phyloP scores from a whole-genome alignment of 2,329 filamentous ascomycete species.

The Graphilbum ipis-grandicollis region DNA sequence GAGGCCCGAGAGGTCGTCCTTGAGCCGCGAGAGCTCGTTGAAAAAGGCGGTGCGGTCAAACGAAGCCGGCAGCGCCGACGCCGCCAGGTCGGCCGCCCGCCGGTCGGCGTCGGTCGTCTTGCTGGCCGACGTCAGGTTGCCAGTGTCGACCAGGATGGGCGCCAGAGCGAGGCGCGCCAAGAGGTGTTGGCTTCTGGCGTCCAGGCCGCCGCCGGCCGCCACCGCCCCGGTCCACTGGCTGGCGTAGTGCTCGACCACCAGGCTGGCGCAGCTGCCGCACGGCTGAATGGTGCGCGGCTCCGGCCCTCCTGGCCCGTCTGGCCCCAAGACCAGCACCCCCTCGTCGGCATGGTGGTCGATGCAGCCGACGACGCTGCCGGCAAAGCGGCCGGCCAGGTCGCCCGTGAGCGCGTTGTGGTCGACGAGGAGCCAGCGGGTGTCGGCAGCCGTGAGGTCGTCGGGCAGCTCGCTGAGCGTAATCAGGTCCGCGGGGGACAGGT shows the following conservation, averaged over 20 bases:
- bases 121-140: constrained; percentile 39
- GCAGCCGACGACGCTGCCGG: constrained; percentile 38
- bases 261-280: constrained; percentile 55
- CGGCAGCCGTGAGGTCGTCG: constrained; percentile 26
- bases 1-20: constrained; percentile 47
- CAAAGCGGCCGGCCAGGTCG: constrained; percentile 25
- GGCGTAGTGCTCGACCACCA: constrained; percentile 44
- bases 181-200: constrained; percentile 12
- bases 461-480: constrained; percentile 41
- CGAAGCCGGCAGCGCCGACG: constrained; percentile 18
- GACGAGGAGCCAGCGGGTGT: constrained; percentile 55
- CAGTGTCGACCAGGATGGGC: constrained; percentile 58
- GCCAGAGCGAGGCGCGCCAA: constrained; percentile 52
- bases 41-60: constrained; percentile 43
- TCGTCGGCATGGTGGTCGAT: constrained; percentile 74
- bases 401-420: constrained; percentile 66
- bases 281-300: constrained; percentile 45
- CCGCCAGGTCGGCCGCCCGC: constrained; percentile 39
- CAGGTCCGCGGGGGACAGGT: constrained; percentile 45
- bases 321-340: constrained; percentile 30
- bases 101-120: constrained; percentile 50
- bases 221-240: constrained; percentile 40
- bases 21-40: constrained; percentile 41
- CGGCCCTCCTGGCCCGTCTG: constrained; percentile 11
- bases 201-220: constrained; percentile 19